phyloP scores from a whole-genome alignment of 306 rosid species.

The Casuarina cunninghamiana region DNA sequence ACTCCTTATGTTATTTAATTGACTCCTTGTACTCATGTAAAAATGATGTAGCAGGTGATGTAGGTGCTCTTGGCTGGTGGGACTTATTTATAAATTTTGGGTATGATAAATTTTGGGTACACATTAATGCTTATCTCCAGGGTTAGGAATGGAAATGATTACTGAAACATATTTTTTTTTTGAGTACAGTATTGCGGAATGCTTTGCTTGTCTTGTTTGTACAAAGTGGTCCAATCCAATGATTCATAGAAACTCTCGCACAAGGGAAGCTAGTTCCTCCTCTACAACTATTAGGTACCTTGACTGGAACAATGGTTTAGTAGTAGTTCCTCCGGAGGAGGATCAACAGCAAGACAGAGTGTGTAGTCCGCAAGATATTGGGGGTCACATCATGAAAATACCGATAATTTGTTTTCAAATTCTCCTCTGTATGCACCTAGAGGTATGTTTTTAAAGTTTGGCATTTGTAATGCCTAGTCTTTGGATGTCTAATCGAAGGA shows the following conservation, averaged over 20 bases:
- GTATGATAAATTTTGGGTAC: conserved; percentile 37
- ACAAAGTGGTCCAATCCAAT: conserved; percentile 99
- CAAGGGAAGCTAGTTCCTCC: conserved; percentile 80
- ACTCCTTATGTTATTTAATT: conserved; percentile 1
- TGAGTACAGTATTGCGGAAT: conserved; percentile 77
- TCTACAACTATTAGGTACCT: conserved; percentile 74
- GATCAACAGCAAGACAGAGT: conserved; percentile 58
- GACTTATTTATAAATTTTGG: conserved; percentile 93
- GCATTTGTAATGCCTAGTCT: conserved; percentile 14
- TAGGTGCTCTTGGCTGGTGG: conserved; percentile 98
- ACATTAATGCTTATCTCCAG: conserved; percentile 15
- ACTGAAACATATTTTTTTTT: background rate
- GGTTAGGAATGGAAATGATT: conserved; percentile 27
- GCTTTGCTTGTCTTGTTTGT: conserved; percentile 97
- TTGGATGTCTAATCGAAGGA: conserved; percentile 21
- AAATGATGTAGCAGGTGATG: conserved; percentile 55
- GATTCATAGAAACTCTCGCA: conserved; percentile 67
- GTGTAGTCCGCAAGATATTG: conserved; percentile 92
- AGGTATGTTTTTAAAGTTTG: conserved; percentile 54
- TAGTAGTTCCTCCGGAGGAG: conserved; percentile 75
- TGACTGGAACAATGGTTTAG: conserved; percentile 81
- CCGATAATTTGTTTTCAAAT: conserved; percentile 82
- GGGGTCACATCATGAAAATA: conserved; percentile 93
- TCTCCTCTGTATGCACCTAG: conserved; percentile 92
- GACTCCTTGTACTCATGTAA: conserved; percentile 1